A percentile compares a stretch with the other conserved stretches of the same genome.
Conservation (phyloP, 2,329 filamentous ascomycete species). For the Fusarium denticulatum region DNA sequence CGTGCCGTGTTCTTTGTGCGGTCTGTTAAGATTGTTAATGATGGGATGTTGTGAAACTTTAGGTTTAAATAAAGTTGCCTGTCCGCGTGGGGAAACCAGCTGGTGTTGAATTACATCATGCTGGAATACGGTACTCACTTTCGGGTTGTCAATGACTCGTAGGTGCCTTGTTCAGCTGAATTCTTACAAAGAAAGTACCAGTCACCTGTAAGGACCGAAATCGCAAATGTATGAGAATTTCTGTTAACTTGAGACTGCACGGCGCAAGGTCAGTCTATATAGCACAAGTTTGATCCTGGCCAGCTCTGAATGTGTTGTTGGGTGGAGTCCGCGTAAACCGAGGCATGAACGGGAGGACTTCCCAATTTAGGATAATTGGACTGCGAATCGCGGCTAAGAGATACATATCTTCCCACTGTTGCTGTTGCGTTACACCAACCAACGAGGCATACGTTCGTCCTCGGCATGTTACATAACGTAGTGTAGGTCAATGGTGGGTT, state of each 20-base stretch:
- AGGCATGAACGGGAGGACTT: constrained; percentile 32
- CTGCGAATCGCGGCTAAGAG: constrained; percentile 12
- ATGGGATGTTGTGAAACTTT: background rate
- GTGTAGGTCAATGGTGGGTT: background rate
- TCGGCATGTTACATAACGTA: constrained; percentile 22
- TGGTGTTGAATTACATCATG: constrained; percentile 9
- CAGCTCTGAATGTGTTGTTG: background rate
- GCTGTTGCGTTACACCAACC: constrained; percentile 16
- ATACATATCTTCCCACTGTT: background rate
- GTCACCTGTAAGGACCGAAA: background rate
- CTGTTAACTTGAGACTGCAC: background rate
- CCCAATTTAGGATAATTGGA: constrained; percentile 22
- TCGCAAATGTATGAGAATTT: background rate
- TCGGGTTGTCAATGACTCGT: background rate
- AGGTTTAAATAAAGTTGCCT: background rate
- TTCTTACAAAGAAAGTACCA: background rate
- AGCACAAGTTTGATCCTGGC: background rate
- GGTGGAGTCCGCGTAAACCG: constrained; percentile 15
- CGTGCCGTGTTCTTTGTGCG: background rate
- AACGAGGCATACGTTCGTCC: constrained; percentile 4
- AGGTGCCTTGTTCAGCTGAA: background rate
- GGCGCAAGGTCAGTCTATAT: constrained; percentile 1
- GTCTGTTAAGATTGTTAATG: constrained; percentile 16
- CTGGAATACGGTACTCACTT: constrained; percentile 11
- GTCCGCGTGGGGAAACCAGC: background rate